phyloP scores from a whole-genome alignment of 108 stramenopile genomes.

The Aureococcus anophagefferens region DNA sequence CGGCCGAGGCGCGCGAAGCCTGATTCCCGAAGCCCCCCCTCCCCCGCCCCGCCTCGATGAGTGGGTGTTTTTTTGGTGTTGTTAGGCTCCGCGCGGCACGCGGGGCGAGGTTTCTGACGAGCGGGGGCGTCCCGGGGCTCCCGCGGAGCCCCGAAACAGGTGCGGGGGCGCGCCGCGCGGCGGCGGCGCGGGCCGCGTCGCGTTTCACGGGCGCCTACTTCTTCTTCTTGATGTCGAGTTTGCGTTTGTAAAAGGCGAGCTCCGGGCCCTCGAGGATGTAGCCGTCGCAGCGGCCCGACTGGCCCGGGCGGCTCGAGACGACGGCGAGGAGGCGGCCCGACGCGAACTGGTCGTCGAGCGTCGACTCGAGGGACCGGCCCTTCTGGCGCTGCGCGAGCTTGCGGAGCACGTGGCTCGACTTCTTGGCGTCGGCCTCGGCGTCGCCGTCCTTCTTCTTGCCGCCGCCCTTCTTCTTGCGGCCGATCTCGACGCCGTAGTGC shows the following conservation, averaged over 20 bases:
- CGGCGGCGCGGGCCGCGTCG: too few species aligned
- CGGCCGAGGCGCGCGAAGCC: too few species aligned
- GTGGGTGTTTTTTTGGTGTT: too few species aligned
- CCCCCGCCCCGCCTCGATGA: too few species aligned
- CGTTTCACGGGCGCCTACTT: too few species aligned
- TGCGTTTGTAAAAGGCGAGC: slow-evolving; percentile 94
- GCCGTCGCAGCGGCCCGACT: slow-evolving; percentile 95
- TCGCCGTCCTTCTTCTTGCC: slow-evolving; percentile 44
- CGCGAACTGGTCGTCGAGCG: slow-evolving; percentile 88
- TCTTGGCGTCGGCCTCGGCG: slow-evolving; percentile 39
- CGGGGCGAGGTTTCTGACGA: too few species aligned
- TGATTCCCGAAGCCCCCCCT: too few species aligned
- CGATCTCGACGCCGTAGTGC: slow-evolving; percentile 92
- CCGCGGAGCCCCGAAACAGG: too few species aligned
- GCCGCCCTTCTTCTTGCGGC: slow-evolving; percentile 78
- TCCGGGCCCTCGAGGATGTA: slow-evolving; percentile 97
- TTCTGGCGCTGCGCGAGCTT: slow-evolving; percentile 80
- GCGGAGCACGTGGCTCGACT: slow-evolving; percentile 58
- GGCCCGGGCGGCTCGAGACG: slow-evolving; percentile 95
- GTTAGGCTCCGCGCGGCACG: too few species aligned
- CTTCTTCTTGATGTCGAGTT: slow-evolving; percentile 60
- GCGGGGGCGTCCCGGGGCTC: too few species aligned
- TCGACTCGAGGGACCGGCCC: slow-evolving; percentile 67
- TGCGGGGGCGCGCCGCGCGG: too few species aligned
- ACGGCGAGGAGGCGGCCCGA: slow-evolving; percentile 90